Conservation (phyloP, 108 stramenopile species). For the Fragilaria crotonensis region DNA sequence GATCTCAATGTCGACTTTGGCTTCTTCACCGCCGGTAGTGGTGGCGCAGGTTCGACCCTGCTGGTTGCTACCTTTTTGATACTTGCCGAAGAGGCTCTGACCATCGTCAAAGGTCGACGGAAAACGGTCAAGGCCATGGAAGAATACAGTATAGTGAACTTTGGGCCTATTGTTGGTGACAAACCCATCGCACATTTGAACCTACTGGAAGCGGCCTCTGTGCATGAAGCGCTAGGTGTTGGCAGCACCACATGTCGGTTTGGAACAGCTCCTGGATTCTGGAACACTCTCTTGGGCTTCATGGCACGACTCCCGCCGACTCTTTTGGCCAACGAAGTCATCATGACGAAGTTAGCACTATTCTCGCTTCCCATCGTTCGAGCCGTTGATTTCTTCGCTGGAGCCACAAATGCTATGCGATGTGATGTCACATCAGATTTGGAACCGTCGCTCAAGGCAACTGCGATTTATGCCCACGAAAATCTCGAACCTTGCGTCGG, state of each 20-base stretch:
- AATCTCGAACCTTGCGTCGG: conserved; percentile 84
- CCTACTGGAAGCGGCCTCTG: conserved; percentile 65
- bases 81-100: conserved; percentile 57
- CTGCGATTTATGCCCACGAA: conserved; percentile 51
- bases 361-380: conserved; percentile 82
- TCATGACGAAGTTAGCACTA: conserved; percentile 62
- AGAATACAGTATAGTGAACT: conserved; percentile 22
- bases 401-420: conserved; percentile 79
- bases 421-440: conserved; percentile 32
- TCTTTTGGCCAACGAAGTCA: conserved; percentile 49
- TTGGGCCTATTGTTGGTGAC: conserved; percentile 41
- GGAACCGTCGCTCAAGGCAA: conserved; percentile 5
- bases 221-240: conserved; percentile 33
- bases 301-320: conserved; percentile 55
- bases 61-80: conserved; percentile 78
- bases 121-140: conserved; percentile 34
- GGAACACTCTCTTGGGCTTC: conserved; percentile 74
- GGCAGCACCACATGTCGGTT: conserved; percentile 47
- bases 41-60: conserved; percentile 78
- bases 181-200: conserved; percentile 57
- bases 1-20: conserved; percentile 13
- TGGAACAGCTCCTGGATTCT: conserved; percentile 71
- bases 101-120: conserved; percentile 37
- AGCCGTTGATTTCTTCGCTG: conserved; percentile 73
- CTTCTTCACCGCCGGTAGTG: conserved; percentile 81